These are phyloP conservation scores for Candida nemodendra DNA, from an alignment of 805 yeast genomes.

Conservation along the genomic window DNA sequence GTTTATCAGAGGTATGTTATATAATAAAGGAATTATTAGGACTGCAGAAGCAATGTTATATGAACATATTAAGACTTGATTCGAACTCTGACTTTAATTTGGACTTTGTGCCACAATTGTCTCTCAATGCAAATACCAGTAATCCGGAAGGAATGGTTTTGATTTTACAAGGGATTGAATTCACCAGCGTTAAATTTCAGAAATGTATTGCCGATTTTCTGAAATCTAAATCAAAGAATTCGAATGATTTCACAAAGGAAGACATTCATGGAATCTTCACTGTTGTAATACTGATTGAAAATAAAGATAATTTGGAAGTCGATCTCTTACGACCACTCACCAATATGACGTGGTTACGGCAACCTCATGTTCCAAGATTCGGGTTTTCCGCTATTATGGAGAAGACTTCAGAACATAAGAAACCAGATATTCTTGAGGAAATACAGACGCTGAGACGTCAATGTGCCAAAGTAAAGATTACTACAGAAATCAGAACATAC, in stretches of 20 bases:
- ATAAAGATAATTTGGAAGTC: constrained; percentile 17
- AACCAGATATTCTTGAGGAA: neutral
- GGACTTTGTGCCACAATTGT: constrained; percentile 6
- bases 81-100: constrained; percentile 5
- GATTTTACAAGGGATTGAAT: constrained; percentile 4
- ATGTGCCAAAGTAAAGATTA: constrained; percentile 32
- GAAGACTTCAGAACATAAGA: neutral
- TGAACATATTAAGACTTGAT: constrained; percentile 2
- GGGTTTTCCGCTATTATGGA: neutral
- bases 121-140: no score
- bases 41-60: constrained; percentile 1
- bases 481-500: constrained; percentile 52
- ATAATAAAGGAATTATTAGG: constrained; percentile 14
- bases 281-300: constrained; percentile 21
- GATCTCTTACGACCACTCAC: constrained; percentile 20
- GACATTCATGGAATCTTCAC: constrained; percentile 19
- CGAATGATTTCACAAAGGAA: neutral
- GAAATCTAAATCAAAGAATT: neutral
- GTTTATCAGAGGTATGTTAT: constrained; percentile 18
- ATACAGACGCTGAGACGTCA: constrained; percentile 1
- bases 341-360: constrained; percentile 33
- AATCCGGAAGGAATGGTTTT: no score
- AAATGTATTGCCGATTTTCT: constrained; percentile 5
- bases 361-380: constrained; percentile 19
- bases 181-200: constrained; percentile 8